Conservation (phyloP, 108 stramenopile species). For the Nitzschia palea region DNA sequence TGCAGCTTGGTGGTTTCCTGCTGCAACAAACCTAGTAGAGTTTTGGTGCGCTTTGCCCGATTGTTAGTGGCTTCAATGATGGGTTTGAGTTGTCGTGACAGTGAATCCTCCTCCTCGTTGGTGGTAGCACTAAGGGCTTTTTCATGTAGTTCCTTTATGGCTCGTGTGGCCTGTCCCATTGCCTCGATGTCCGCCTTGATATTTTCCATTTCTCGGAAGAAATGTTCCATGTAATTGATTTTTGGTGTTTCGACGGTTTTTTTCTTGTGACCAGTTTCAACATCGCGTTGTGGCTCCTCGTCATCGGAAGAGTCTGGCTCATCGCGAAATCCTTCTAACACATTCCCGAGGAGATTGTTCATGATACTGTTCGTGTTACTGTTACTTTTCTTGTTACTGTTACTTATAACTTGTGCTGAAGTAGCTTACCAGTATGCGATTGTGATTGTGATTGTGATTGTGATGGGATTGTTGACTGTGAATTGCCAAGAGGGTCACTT, state of each 20-base stretch:
- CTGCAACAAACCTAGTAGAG: constrained; percentile 69
- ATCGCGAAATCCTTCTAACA: constrained; percentile 25
- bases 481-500: too few relatives aligned
- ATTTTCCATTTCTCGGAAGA: constrained; percentile 76
- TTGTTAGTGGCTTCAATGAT: constrained; percentile 73
- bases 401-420: too few relatives aligned
- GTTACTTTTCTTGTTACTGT: too few relatives aligned
- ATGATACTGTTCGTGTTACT: too few relatives aligned
- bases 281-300: constrained; percentile 34
- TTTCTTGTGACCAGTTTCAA: constrained; percentile 43
- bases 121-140: constrained; percentile 70
- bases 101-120: constrained; percentile 64
- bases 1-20: constrained; percentile 79
- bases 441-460: too few relatives aligned
- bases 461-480: too few relatives aligned
- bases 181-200: constrained; percentile 74
- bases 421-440: too few relatives aligned
- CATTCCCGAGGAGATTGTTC: constrained; percentile 72
- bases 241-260: constrained; percentile 22
- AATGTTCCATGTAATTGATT: constrained; percentile 69
- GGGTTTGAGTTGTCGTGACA: constrained; percentile 51
- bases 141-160: constrained; percentile 69
- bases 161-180: constrained; percentile 60
- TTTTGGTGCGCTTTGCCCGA: constrained; percentile 81
- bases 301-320: constrained; percentile 42